Conservation (phyloP, 768 basidiomycete species). For the Lentinula lateritia region DNA sequence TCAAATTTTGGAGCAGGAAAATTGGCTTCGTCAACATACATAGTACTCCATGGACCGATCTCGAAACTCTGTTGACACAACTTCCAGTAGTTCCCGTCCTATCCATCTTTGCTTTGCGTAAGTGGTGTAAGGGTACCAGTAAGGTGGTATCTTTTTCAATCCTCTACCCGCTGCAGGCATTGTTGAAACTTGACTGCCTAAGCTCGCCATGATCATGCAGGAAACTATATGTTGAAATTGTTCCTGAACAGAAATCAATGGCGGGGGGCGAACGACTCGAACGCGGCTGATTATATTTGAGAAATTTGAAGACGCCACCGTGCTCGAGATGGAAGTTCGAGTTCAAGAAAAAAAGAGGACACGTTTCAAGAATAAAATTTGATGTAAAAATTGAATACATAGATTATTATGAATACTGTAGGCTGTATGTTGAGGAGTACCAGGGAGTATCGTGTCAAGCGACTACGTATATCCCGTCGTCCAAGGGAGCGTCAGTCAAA, state of each 20-base stretch:
- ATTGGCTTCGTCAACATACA: conserved; percentile 45
- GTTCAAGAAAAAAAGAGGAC: background rate
- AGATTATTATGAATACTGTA: too few species aligned
- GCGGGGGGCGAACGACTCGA: conserved; percentile 2
- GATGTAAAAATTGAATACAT: too few species aligned
- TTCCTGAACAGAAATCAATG: background rate
- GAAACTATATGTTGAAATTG: conserved; percentile 4
- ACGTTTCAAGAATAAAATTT: background rate
- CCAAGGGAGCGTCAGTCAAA: too few species aligned
- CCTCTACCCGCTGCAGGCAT: background rate
- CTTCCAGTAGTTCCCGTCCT: conserved; percentile 80
- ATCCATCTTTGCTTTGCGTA: conserved; percentile 93
- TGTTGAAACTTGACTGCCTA: background rate
- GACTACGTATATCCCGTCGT: too few species aligned
- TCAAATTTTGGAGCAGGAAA: background rate
- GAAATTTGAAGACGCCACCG: background rate
- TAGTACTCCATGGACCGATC: conserved; percentile 95
- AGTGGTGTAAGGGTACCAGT: conserved; percentile 80
- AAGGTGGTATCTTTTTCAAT: conserved; percentile 9
- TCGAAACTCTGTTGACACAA: conserved; percentile 90
- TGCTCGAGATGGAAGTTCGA: background rate
- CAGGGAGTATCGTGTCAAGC: too few species aligned
- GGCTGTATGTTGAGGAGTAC: too few species aligned
- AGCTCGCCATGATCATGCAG: conserved; percentile 1
- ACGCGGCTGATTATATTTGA: conserved; percentile 4